phyloP scores from a whole-genome alignment of 2,329 filamentous ascomycete species.

The Macroventuria anomochaeta region DNA sequence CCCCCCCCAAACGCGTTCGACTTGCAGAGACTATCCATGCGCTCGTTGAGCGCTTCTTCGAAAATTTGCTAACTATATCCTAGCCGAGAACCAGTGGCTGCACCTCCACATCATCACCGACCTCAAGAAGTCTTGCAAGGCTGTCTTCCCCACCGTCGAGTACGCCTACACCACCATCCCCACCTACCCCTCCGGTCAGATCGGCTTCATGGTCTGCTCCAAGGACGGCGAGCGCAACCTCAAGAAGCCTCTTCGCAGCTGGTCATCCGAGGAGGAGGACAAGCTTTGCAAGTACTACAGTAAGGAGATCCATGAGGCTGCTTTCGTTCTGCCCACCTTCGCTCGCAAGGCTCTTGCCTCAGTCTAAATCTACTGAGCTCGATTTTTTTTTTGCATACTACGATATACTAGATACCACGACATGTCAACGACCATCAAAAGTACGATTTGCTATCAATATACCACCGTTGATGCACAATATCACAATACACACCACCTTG shows the following conservation, averaged over 20 bases:
- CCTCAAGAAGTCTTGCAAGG: conserved; percentile 95
- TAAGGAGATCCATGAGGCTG: conserved; percentile 92
- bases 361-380: neutral
- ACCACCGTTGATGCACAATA: neutral
- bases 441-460: conserved; percentile 20
- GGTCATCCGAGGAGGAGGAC: conserved; percentile 87
- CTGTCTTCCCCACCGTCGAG: conserved; percentile 96
- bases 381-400: conserved; percentile 23
- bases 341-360: conserved; percentile 71
- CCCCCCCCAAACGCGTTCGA: conserved; percentile 29
- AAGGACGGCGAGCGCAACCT: conserved; percentile 88
- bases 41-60: conserved; percentile 23
- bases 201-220: conserved; percentile 99
- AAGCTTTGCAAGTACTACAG: conserved; percentile 97
- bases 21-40: conserved; percentile 22
- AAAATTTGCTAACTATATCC: conserved; percentile 32
- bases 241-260: conserved; percentile 81
- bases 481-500: neutral
- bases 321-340: conserved; percentile 92
- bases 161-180: conserved; percentile 99
- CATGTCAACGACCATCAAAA: conserved; percentile 34
- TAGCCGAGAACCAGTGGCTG: conserved; percentile 99
- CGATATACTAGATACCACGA: conserved; percentile 44
- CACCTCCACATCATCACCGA: conserved; percentile 91
- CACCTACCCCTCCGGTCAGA: conserved; percentile 98